phyloP scores from a whole-genome alignment of 768 basidiomycete genomes.

The Boletus rubescentipes region DNA sequence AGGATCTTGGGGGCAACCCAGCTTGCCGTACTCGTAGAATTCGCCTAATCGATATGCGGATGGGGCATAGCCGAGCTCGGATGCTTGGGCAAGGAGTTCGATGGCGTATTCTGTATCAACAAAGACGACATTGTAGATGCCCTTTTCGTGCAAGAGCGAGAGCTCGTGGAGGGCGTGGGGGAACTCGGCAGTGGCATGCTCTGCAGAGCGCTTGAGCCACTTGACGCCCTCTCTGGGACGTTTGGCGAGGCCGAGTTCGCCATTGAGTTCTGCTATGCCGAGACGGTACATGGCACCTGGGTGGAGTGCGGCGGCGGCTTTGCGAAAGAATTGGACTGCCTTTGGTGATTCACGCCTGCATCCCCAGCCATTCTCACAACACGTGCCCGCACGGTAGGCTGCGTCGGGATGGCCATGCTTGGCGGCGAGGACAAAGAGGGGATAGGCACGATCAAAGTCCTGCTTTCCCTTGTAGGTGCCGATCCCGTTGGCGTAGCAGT shows the following conservation, averaged over 20 bases:
- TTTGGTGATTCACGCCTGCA: slow-evolving; percentile 90
- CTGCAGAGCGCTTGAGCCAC: slow-evolving; percentile 97
- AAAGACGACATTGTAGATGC: slow-evolving; percentile 97
- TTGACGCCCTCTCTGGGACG: slow-evolving; percentile 96
- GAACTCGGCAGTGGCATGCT: slow-evolving; percentile 91
- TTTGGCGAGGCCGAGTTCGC: slow-evolving; percentile 83
- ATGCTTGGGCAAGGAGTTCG: slow-evolving; percentile 91
- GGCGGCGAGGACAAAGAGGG: slow-evolving; percentile 91
- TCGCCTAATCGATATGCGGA: slow-evolving; percentile 95
- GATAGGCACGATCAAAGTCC: slow-evolving; percentile 97
- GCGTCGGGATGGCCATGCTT: slow-evolving; percentile 98
- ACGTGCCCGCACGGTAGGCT: slow-evolving; percentile 92
- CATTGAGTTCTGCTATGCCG: slow-evolving; percentile 94
- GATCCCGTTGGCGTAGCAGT: slow-evolving; percentile 98
- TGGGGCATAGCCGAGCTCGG: slow-evolving; percentile 94
- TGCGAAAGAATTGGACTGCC: slow-evolving; percentile 89
- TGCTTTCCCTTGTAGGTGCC: slow-evolving; percentile 87
- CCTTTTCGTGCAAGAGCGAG: slow-evolving; percentile 91
- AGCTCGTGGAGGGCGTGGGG: slow-evolving; percentile 96
- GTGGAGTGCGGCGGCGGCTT: slow-evolving; percentile 87
- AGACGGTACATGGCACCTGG: slow-evolving; percentile 97
- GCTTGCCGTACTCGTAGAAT: slow-evolving; percentile 98
- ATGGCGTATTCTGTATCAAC: slow-evolving; percentile 95
- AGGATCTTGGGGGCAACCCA: slow-evolving; percentile 96
- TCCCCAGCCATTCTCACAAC: slow-evolving; percentile 99